Conservation (phyloP, 208 protist species). For the Phytomonas sp. region DNA sequence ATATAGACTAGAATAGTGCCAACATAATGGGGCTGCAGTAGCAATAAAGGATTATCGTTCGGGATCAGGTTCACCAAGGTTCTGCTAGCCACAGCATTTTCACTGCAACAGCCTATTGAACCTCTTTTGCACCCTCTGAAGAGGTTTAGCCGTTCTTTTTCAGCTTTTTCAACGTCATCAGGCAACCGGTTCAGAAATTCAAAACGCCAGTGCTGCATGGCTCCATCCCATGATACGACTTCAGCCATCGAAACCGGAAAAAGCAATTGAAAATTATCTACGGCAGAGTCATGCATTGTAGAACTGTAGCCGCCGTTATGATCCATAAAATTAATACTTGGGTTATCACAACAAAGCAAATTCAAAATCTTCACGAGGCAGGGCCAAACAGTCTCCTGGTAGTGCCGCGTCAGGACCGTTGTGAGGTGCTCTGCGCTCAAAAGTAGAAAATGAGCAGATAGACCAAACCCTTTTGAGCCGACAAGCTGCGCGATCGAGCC, state of each 20-base stretch:
- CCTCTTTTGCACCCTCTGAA: neutral
- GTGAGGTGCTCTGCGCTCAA: neutral
- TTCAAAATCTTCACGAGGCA: neutral
- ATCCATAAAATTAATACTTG: neutral
- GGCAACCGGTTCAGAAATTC: conserved; percentile 22
- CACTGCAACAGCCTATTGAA: neutral
- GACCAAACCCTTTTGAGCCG: neutral
- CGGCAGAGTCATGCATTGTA: neutral
- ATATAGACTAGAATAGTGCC: conserved; percentile 70
- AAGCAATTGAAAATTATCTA: neutral
- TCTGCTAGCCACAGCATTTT: conserved; percentile 12
- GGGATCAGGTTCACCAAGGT: conserved; percentile 4
- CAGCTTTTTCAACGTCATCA: conserved; percentile 14
- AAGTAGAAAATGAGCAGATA: neutral
- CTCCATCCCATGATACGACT: conserved; percentile 19
- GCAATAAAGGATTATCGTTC: conserved; percentile 30
- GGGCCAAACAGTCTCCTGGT: neutral
- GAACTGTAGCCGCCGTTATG: neutral
- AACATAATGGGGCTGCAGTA: conserved; percentile 58
- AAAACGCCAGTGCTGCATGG: conserved; percentile 26
- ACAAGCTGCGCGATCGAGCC: neutral
- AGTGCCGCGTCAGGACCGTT: neutral
- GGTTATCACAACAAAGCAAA: neutral
- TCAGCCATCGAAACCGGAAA: conserved; percentile 19
- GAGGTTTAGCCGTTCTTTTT: conserved; percentile 3